phyloP scores from a whole-genome alignment of 495 filamentous ascomycete genomes.

The Aspergillus hancockii region DNA sequence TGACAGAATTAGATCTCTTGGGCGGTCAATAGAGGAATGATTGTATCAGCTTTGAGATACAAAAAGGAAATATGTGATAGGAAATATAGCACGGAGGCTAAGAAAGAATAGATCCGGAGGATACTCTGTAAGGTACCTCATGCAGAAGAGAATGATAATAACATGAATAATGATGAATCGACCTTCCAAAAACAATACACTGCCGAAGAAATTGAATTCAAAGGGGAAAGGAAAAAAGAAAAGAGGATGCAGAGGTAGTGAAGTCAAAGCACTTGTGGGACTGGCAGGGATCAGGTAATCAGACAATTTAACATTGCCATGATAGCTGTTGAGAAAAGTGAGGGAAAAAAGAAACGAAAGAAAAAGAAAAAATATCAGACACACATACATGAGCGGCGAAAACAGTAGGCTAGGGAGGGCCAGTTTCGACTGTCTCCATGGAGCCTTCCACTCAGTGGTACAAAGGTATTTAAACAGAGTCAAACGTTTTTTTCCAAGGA shows the following conservation, averaged over 20 bases:
- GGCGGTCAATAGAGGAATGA: background rate
- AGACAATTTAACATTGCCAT: background rate
- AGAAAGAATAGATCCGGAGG: slow-evolving; percentile 4
- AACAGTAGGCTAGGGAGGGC: background rate
- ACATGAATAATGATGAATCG: slow-evolving; percentile 1
- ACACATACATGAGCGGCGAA: background rate
- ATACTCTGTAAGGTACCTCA: slow-evolving; percentile 14
- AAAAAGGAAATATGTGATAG: slow-evolving; percentile 8
- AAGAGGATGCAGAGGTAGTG: slow-evolving; percentile 23
- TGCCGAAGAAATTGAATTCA: background rate
- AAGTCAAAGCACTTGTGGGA: slow-evolving; percentile 16
- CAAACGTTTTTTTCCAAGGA: background rate
- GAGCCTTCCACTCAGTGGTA: background rate
- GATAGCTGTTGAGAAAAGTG: background rate
- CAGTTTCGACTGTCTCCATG: background rate
- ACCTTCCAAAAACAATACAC: slow-evolving; percentile 2
- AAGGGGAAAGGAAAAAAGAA: slow-evolving; percentile 13
- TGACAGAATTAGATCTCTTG: slow-evolving; percentile 5
- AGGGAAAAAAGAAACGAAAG: slow-evolving; percentile 3
- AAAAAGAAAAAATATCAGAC: background rate
- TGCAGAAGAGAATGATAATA: slow-evolving; percentile 10
- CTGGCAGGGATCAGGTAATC: slow-evolving; percentile 19
- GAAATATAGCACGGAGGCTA: slow-evolving; percentile 13
- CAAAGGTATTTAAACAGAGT: background rate
- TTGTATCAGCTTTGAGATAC: background rate